Evolutionary conservation across 768 basidiomycete genomes (phyloP).

Genomic region (Suillus hirtellus): DNA sequence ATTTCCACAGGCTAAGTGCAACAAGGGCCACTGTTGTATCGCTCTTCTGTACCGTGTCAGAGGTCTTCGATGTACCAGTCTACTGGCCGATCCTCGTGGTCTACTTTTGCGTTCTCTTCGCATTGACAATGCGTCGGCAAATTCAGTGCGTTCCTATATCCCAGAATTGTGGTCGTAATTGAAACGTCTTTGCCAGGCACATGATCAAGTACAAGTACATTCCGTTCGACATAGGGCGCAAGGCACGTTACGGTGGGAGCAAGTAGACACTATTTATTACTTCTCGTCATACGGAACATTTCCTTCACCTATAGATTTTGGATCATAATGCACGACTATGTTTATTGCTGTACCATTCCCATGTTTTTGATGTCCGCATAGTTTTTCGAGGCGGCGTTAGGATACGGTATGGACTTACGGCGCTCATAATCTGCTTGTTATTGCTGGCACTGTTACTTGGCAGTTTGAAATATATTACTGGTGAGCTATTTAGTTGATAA

Average conservation of each 20-base stretch:
- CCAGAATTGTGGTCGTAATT: slow-evolving; percentile 14
- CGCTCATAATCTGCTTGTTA: slow-evolving; percentile 21
- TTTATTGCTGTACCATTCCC: slow-evolving; percentile 12
- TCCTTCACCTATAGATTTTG: slow-evolving; percentile 8
- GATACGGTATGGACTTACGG: slow-evolving; percentile 30
- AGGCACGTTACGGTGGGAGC: slow-evolving; percentile 76
- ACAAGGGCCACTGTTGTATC: slow-evolving; percentile 88
- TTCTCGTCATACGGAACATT: not conserved
- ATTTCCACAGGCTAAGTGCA: slow-evolving; percentile 71
- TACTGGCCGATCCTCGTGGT: slow-evolving; percentile 99
- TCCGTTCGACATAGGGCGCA: slow-evolving; percentile 94
- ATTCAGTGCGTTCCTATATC: slow-evolving; percentile 70
- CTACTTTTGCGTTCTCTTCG: slow-evolving; percentile 95
- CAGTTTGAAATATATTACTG: not conserved
- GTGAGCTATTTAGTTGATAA: slow-evolving; percentile 13
- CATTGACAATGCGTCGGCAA: slow-evolving; percentile 93
- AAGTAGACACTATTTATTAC: slow-evolving; percentile 37
- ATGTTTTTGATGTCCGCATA: not conserved
- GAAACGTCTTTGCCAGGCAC: slow-evolving; percentile 57
- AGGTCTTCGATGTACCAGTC: slow-evolving; percentile 92
- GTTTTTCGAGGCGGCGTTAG: not conserved
- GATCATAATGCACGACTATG: slow-evolving; percentile 12
- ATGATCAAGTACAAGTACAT: slow-evolving; percentile 99
- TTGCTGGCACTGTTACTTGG: not conserved
- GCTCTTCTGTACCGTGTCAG: slow-evolving; percentile 76